Evolutionary conservation across 1,284 basidiomycete genomes (phyloP).

Genomic region (Boletellus deceptivus): DNA sequence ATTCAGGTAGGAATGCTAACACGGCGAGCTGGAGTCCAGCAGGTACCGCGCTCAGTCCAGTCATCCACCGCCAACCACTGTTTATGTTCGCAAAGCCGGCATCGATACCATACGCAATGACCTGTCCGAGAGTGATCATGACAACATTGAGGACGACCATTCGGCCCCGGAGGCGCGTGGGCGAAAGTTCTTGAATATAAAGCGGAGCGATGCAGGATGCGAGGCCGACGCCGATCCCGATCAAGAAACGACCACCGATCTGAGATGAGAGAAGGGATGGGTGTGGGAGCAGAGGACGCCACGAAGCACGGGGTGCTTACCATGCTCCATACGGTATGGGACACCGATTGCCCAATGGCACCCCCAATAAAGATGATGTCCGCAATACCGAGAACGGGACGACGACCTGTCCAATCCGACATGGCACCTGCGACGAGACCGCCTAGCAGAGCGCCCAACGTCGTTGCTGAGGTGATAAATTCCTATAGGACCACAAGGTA

Average conservation of each 20-base stretch:
- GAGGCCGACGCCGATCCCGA: slow-evolving; percentile 67
- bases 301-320: slow-evolving; percentile 28
- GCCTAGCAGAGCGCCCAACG: slow-evolving; percentile 74
- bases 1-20: slow-evolving; percentile 72
- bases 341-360: slow-evolving; percentile 66
- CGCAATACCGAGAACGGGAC: slow-evolving; percentile 65
- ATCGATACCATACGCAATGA: slow-evolving; percentile 76
- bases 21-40: slow-evolving; percentile 62
- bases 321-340: slow-evolving; percentile 71
- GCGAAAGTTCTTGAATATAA: slow-evolving; percentile 83
- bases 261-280: slow-evolving; percentile 19
- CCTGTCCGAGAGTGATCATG: slow-evolving; percentile 71
- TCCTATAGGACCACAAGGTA: slow-evolving; percentile 44
- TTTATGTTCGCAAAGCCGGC: slow-evolving; percentile 64
- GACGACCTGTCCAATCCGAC: slow-evolving; percentile 72
- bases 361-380: slow-evolving; percentile 78
- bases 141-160: slow-evolving; percentile 72
- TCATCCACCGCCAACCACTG: slow-evolving; percentile 84
- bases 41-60: slow-evolving; percentile 70
- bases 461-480: slow-evolving; percentile 79
- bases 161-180: slow-evolving; percentile 70
- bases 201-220: slow-evolving; percentile 80
- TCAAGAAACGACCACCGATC: slow-evolving; percentile 74
- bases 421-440: slow-evolving; percentile 69
- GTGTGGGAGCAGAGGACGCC: neutral